These are phyloP conservation scores for Colletotrichum paranaense DNA, from an alignment of 2,329 filamentous ascomycete genomes.

Conservation along the genomic window DNA sequence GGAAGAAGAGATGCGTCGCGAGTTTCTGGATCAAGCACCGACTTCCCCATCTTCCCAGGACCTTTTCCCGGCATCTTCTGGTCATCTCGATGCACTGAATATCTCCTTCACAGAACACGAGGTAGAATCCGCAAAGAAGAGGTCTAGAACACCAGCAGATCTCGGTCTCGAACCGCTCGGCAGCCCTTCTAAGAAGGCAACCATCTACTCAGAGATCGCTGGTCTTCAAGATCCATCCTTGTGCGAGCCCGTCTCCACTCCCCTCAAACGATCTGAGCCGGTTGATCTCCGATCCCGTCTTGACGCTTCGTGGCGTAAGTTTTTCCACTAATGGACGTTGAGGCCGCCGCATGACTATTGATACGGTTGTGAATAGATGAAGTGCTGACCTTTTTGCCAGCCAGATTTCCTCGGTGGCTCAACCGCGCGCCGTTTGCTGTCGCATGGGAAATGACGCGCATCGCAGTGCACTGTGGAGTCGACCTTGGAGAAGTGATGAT, in stretches of 20 bases:
- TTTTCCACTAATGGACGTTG: too few species aligned
- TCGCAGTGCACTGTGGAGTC: slow-evolving; percentile 58
- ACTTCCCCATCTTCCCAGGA: slow-evolving; percentile 10
- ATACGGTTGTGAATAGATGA: too few species aligned
- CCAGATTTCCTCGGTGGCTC: slow-evolving; percentile 40
- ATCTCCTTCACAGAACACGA: slow-evolving; percentile 19
- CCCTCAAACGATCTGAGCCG: slow-evolving; percentile 5
- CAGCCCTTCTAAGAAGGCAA: neutral
- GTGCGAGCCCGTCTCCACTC: neutral
- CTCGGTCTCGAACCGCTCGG: neutral
- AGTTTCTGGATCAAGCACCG: neutral
- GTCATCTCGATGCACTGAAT: slow-evolving; percentile 12
- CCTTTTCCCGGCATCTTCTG: slow-evolving; percentile 12
- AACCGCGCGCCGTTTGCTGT: slow-evolving; percentile 59
- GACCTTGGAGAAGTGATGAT: slow-evolving; percentile 49
- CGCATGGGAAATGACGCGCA: slow-evolving; percentile 64
- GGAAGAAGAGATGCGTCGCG: neutral
- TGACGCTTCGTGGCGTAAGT: slow-evolving; percentile 18
- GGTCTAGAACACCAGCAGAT: neutral
- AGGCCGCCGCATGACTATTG: neutral
- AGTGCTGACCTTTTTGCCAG: neutral
- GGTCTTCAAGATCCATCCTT: neutral
- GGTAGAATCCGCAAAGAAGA: neutral
- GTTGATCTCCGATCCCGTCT: slow-evolving; percentile 16
- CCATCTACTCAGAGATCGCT: neutral